These are phyloP conservation scores for Diplosphaera chodatii DNA, from an alignment of 139 green algal genomes.

Conservation along the genomic window DNA sequence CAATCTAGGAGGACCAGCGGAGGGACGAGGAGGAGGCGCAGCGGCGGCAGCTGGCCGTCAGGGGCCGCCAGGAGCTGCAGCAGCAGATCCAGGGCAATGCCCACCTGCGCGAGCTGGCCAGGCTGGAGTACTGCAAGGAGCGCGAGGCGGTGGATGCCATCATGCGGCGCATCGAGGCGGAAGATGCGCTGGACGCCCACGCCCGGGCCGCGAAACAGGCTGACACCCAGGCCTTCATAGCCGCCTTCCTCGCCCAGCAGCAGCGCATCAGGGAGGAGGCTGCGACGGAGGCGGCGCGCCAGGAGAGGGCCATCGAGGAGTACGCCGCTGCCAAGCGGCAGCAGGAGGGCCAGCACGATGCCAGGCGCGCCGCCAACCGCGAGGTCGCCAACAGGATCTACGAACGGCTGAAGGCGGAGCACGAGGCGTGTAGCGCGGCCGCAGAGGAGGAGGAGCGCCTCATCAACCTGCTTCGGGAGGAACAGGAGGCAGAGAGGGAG, in stretches of 20 bases:
- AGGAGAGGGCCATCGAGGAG: constrained; percentile 42
- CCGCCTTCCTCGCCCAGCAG: constrained; percentile 54
- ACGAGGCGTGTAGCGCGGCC: constrained; percentile 37
- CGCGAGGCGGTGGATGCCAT: constrained; percentile 72
- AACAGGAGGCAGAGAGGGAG: constrained; percentile 48
- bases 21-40: constrained; percentile 8
- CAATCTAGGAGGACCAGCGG: constrained; percentile 8
- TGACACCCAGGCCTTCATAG: constrained; percentile 62
- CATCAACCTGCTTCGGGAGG: constrained; percentile 67
- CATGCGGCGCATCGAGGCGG: constrained; percentile 58
- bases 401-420: constrained; percentile 52
- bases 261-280: constrained; percentile 30
- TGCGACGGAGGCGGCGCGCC: constrained; percentile 22
- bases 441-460: constrained; percentile 71
- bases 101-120: constrained; percentile 34
- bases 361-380: constrained; percentile 33
- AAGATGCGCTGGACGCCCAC: constrained; percentile 43
- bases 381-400: constrained; percentile 68
- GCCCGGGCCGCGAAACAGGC: constrained; percentile 20
- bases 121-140: constrained; percentile 61
- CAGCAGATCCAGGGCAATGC: constrained; percentile 37
- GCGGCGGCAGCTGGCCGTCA: constrained; percentile 21
- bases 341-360: constrained; percentile 49
- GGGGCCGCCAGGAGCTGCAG: constrained; percentile 25
- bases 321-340: constrained; percentile 27